Conservation (phyloP, 768 basidiomycete species). For the Sarcomyxa edulis region DNA sequence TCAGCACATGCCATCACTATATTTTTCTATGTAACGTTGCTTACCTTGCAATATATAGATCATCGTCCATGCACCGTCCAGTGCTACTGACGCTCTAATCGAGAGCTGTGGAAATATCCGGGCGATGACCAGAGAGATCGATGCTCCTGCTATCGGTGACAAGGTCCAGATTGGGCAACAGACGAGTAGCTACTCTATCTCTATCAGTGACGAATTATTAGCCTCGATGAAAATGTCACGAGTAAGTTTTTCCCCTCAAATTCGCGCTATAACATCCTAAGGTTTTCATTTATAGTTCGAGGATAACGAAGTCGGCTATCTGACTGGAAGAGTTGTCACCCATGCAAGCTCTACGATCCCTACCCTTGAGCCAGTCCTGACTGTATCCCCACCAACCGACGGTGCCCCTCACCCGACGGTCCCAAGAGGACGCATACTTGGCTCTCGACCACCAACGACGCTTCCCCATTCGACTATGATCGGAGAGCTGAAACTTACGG, state of each 20-base stretch:
- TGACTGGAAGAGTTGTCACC: constrained; percentile 81
- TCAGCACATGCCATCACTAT: constrained; percentile 28
- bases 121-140: constrained; percentile 91
- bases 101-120: constrained; percentile 79
- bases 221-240: constrained; percentile 78
- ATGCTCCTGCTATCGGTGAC: constrained; percentile 71
- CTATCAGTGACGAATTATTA: constrained; percentile 85
- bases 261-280: constrained; percentile 1
- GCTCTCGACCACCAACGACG: constrained; percentile 57
- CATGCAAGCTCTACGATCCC: constrained; percentile 88
- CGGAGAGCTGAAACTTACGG: constrained; percentile 90
- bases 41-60: constrained; percentile 58
- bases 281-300: constrained; percentile 62
- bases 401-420: constrained; percentile 15
- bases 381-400: constrained; percentile 20
- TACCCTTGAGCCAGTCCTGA: constrained; percentile 66
- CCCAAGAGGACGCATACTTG: constrained; percentile 41
- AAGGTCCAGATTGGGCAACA: constrained; percentile 91
- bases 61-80: constrained; percentile 72
- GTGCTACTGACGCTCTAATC: constrained; percentile 68
- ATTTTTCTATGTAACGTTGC: too few species aligned
- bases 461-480: constrained; percentile 94
- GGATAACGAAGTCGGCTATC: constrained; percentile 93
- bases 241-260: constrained; percentile 41
- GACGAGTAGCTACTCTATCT: constrained; percentile 90